phyloP scores from a whole-genome alignment of 2,329 filamentous ascomycete genomes.

The Fusarium sp. region DNA sequence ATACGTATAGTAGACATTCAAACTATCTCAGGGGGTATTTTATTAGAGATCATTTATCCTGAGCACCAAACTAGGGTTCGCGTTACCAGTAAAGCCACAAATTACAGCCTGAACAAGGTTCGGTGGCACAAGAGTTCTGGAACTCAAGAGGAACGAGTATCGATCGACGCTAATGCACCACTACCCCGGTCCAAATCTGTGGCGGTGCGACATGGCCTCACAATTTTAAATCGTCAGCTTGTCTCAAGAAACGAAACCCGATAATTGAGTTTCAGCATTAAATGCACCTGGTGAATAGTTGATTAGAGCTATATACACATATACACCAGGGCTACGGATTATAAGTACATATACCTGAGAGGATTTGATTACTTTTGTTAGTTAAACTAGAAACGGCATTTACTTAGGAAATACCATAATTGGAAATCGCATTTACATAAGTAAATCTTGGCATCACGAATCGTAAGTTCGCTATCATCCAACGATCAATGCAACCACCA shows the following conservation, averaged over 20 bases:
- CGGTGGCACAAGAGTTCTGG: conserved; percentile 38
- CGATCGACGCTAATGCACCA: conserved; percentile 52
- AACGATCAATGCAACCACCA: background rate
- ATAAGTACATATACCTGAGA: background rate
- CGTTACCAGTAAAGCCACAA: background rate
- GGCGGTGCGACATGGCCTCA: conserved; percentile 47
- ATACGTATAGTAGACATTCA: background rate
- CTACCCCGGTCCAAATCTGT: conserved; percentile 44
- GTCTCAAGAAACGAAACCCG: conserved; percentile 1
- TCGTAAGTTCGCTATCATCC: background rate
- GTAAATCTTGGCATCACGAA: background rate
- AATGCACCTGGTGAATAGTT: background rate
- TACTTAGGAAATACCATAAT: background rate
- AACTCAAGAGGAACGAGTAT: conserved; percentile 35
- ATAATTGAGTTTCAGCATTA: background rate
- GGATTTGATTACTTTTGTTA: background rate
- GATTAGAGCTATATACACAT: background rate
- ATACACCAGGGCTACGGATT: too few species aligned
- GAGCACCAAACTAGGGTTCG: too few species aligned
- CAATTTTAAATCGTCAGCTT: conserved; percentile 14
- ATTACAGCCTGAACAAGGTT: conserved; percentile 9
- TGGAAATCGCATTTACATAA: background rate
- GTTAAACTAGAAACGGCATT: background rate
- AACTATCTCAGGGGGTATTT: background rate
- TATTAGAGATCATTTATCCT: background rate